These are phyloP conservation scores for Cryptococcus sp. DNA, from an alignment of 1,284 basidiomycete species.

Conservation along the genomic window DNA sequence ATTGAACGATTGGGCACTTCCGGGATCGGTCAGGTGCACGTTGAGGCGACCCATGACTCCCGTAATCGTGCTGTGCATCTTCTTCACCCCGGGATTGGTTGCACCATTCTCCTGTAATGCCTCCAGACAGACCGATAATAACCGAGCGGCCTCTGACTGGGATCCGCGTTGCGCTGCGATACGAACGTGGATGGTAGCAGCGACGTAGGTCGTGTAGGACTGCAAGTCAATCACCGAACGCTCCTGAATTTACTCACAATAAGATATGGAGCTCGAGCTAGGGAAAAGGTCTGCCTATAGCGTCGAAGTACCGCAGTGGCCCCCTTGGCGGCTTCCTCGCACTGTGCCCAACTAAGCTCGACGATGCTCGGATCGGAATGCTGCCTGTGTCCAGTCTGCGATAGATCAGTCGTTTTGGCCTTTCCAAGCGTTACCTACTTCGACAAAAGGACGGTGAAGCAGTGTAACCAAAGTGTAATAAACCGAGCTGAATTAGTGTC, in stretches of 20 bases:
- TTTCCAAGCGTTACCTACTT: slow-evolving; percentile 15
- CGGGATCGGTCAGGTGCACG: slow-evolving; percentile 5
- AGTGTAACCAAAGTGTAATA: slow-evolving; percentile 42
- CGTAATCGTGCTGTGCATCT: slow-evolving; percentile 24
- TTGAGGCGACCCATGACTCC: slow-evolving; percentile 22
- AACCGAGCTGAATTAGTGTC: slow-evolving; percentile 21
- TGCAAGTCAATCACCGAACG: slow-evolving; percentile 3
- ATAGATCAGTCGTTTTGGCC: too few relatives aligned
- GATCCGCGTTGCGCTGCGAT: slow-evolving; percentile 32
- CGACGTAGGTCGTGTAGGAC: slow-evolving; percentile 43
- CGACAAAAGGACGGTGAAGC: slow-evolving; percentile 43
- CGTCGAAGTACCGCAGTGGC: slow-evolving; percentile 30
- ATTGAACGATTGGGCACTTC: too few relatives aligned
- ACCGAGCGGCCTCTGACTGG: slow-evolving; percentile 18
- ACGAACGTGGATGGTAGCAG: slow-evolving; percentile 42
- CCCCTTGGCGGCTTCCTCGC: slow-evolving; percentile 36
- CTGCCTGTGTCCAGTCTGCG: background rate
- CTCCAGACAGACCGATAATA: slow-evolving; percentile 29
- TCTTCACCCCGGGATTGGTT: slow-evolving; percentile 29
- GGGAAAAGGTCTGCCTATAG: slow-evolving; percentile 37
- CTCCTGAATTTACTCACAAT: slow-evolving; percentile 21
- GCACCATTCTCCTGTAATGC: slow-evolving; percentile 27
- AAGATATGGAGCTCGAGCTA: slow-evolving; percentile 41
- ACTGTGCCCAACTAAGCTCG: slow-evolving; percentile 31
- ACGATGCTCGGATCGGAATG: slow-evolving; percentile 19